Base-by-base conservation (phyloP, 1,284 basidiomycete species). In the Rhodotorula sp. region DNA sequence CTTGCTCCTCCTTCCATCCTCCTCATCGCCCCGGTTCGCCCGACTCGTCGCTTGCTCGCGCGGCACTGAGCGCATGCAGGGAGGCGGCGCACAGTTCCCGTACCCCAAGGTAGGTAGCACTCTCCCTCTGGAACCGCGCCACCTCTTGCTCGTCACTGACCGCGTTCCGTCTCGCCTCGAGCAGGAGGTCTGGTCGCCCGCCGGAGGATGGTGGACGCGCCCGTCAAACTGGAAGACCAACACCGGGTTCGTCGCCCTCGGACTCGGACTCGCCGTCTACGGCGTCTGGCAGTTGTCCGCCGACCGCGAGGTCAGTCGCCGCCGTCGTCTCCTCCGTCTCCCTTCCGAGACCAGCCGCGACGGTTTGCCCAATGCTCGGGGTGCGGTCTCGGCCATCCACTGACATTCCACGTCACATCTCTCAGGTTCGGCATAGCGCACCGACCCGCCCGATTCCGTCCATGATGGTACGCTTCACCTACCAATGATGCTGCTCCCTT, bases 201-300 rank as follows among this genome's bases (percentile, higher is more conserved):
- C 71, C 24, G 81, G 84, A 73, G 85, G 85, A 62, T 86, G 84
- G 84, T 86, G 85, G 85, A 82, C 84, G 60, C 80, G 84, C 42
- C 85, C 85, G 33, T 75, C 79, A 20, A 85, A 85, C 80, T 86
- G 85, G 85, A 80, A 78, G 54, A 71, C 80, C 56, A 85, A 84
- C 79, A 86, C 85, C 10, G 81, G 79, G 4, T 77, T 85, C 69
- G 80, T 80, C 62, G 76, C 80, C 53, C 79, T 80, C 51, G 83
- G 82, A 24, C 83, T 85, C 72, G 82, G 77, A 6, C 62, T 84
- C 51, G 79, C 81, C 7, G 82, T 81, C 7, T 84, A 82, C 67
- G 82, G 82, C 29, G 79, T 84, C 42, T 86, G 84, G 83, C 80
- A 77, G 29, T 78, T 83, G 70, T 83, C 82, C 64, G 84, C 84